Evolutionary conservation across 768 basidiomycete species (phyloP), one percentile per base, ranked within the genome.

Genomic region (Mycena haematopus): DNA sequence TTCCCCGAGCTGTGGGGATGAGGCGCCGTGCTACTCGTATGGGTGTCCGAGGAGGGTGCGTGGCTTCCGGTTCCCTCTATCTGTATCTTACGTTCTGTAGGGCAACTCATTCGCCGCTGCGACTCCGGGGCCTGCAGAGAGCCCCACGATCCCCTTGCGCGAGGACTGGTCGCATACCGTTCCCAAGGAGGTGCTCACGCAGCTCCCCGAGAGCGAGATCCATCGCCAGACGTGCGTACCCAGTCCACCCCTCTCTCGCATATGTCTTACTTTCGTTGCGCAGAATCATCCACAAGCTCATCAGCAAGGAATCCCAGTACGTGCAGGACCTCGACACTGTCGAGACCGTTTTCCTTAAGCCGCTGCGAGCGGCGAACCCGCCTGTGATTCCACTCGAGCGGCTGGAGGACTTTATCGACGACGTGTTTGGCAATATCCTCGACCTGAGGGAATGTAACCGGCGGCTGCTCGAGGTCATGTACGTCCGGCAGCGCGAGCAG

Each of bases 221-320:
- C 88, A 84, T 63, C 86, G 95, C 36, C 95, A 98, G 80, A 90
- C 85, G 84, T 84, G 60, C 46, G 77, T 42, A 10, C 19, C 47
- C 3, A 42, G 14, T 19, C 15, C 22, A 13, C 17, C 49, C 14
- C 36, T 56, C 36, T 27, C 31, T 46, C 35, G 13, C 44, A 46
- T 21, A 33, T 9, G 29, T 17, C 53, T 36, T 15, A 42, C 33
- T 36, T 55, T 25, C 15, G 52, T 29, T 36, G 52, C 33, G 33
- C 60, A 85, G 84, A 76, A 94, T 82, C 73, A 96, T 99, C 58
- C 89, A 91, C 71, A 94, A 93, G 71, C 84, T 96, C 31, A 92
- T 99, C 67, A 82, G 82, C 65, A 89, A 93, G 68, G 96, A 99
- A 72, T 88, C 92, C 65, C 90, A 94, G 70, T 97, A 96, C 71